phyloP scores from a whole-genome alignment of 371 early-diverging fungal species.

The Vavraia culicis region DNA sequence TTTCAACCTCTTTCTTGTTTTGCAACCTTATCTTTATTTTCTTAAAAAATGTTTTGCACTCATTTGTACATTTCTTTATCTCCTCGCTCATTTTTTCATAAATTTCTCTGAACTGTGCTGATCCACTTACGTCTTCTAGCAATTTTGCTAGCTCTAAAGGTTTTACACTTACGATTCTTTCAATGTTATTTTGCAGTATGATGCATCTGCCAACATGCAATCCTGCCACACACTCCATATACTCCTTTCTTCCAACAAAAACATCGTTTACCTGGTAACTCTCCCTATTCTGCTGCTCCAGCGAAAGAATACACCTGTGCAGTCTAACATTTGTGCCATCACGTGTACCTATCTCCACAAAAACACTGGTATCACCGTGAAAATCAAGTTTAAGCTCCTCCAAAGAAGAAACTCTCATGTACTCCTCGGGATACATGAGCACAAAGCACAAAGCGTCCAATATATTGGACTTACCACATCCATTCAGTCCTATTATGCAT shows the following conservation, averaged over 20 bases:
- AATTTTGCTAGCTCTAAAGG: slow-evolving; percentile 69
- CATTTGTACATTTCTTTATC: slow-evolving; percentile 2
- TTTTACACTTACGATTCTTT: slow-evolving; percentile 74
- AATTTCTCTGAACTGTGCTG: slow-evolving; percentile 27
- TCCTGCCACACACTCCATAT: slow-evolving; percentile 54
- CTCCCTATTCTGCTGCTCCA: not conserved
- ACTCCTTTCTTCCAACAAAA: slow-evolving; percentile 50
- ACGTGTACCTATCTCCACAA: too few species aligned
- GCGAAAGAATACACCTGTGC: too few species aligned
- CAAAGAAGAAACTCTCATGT: slow-evolving; percentile 10
- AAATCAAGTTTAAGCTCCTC: not conserved
- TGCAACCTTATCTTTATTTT: slow-evolving; percentile 22
- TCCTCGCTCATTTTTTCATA: slow-evolving; percentile 24
- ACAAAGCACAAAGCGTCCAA: slow-evolving; percentile 97
- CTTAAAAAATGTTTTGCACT: slow-evolving; percentile 22
- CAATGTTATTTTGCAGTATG: slow-evolving; percentile 84
- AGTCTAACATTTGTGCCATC: too few species aligned
- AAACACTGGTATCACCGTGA: slow-evolving; percentile 1
- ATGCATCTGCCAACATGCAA: slow-evolving; percentile 75
- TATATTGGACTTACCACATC: slow-evolving; percentile 89
- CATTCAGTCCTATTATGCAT: slow-evolving; percentile 93
- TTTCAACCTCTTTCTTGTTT: slow-evolving; percentile 20
- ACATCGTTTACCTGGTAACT: slow-evolving; percentile 58
- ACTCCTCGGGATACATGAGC: slow-evolving; percentile 45
- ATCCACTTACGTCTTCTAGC: slow-evolving; percentile 81